Evolutionary conservation across 2,329 filamentous ascomycete genomes (phyloP).

Genomic region (Talaromyces pinophilus): DNA sequence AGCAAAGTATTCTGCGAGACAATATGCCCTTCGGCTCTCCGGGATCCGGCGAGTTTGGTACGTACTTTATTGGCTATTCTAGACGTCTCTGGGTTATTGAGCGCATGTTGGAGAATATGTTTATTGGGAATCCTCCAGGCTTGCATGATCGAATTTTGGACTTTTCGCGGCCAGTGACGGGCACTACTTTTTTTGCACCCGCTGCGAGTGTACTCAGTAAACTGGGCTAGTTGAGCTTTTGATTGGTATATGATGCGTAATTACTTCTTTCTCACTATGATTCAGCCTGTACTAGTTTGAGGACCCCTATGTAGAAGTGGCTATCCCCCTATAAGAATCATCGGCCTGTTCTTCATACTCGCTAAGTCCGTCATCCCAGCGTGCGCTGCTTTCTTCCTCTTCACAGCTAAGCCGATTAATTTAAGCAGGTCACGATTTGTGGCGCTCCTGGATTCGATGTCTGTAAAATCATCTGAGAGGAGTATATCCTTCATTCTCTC

Average conservation of each 20-base stretch:
- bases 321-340: slow-evolving; percentile 99
- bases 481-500: slow-evolving; percentile 69
- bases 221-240: slow-evolving; percentile 30
- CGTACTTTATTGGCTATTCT: slow-evolving; percentile 61
- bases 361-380: slow-evolving; percentile 88
- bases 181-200: slow-evolving; percentile 57
- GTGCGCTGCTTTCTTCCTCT: slow-evolving; percentile 93
- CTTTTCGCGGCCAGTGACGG: slow-evolving; percentile 56
- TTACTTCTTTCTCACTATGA: neutral
- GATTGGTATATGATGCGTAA: neutral
- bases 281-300: neutral
- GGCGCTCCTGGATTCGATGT: slow-evolving; percentile 34
- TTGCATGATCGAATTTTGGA: slow-evolving; percentile 59
- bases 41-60: slow-evolving; percentile 54
- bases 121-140: slow-evolving; percentile 56
- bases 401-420: slow-evolving; percentile 87
- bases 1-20: slow-evolving; percentile 58
- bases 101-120: slow-evolving; percentile 61
- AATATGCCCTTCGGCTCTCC: slow-evolving; percentile 64
- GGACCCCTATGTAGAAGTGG: neutral
- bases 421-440: slow-evolving; percentile 74
- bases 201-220: slow-evolving; percentile 35
- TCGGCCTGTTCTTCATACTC: slow-evolving; percentile 96
- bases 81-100: slow-evolving; percentile 58
- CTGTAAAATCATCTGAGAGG: slow-evolving; percentile 23